Evolutionary conservation across 2,329 filamentous ascomycete species (phyloP).

Genomic region (Neodidymelliopsis sp.): DNA sequence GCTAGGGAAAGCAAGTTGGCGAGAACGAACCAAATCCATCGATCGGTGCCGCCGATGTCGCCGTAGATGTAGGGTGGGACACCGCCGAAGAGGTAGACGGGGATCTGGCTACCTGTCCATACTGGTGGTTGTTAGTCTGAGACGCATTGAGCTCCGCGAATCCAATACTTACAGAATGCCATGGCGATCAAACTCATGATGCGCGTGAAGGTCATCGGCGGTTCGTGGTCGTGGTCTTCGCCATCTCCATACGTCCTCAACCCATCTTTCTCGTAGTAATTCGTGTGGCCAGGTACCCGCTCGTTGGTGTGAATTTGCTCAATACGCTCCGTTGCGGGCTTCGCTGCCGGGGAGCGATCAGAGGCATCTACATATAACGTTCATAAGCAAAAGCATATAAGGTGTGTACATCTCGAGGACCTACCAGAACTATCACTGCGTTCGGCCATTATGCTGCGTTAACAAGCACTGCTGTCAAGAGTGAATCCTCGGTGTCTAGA

Average conservation of each 20-base stretch:
- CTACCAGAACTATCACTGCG: slow-evolving; percentile 8
- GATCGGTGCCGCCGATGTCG: slow-evolving; percentile 66
- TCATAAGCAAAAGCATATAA: neutral
- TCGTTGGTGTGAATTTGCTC: slow-evolving; percentile 50
- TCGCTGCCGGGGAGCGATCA: slow-evolving; percentile 18
- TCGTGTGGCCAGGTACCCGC: slow-evolving; percentile 44
- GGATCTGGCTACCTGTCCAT: slow-evolving; percentile 69
- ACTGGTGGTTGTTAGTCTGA: slow-evolving; percentile 34
- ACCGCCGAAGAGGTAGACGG: slow-evolving; percentile 50
- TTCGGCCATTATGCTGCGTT: slow-evolving; percentile 7
- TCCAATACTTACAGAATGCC: slow-evolving; percentile 18
- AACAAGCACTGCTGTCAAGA: too few relatives aligned
- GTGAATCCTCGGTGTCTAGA: too few relatives aligned
- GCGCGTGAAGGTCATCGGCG: slow-evolving; percentile 39
- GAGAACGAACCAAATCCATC: slow-evolving; percentile 64
- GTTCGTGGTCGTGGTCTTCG: slow-evolving; percentile 23
- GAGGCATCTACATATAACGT: slow-evolving; percentile 7
- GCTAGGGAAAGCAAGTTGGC: slow-evolving; percentile 63
- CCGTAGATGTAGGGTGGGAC: slow-evolving; percentile 60
- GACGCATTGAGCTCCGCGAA: neutral
- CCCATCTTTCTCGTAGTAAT: slow-evolving; percentile 58
- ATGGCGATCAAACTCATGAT: slow-evolving; percentile 62
- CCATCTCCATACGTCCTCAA: slow-evolving; percentile 46
- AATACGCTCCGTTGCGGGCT: slow-evolving; percentile 25
- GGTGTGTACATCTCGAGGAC: too few relatives aligned